Conservation (phyloP, 306 rosid species). For the Quillaja saponaria region DNA sequence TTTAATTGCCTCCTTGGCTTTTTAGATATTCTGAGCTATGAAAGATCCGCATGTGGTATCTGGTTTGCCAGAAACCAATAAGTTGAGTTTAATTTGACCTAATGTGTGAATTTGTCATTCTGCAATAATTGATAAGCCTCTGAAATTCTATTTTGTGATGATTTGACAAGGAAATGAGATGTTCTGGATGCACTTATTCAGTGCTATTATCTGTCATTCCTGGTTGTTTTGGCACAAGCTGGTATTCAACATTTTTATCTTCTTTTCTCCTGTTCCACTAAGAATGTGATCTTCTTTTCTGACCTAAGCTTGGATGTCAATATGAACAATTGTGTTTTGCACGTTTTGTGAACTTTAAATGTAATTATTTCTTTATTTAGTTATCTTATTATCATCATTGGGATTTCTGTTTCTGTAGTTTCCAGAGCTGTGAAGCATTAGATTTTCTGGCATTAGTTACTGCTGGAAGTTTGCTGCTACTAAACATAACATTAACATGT, state of each 20-base stretch:
- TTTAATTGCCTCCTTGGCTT: conserved; percentile 1
- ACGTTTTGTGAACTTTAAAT: not conserved
- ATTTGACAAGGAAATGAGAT: conserved; percentile 19
- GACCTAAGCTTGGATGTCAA: too few relatives aligned
- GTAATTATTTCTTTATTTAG: not conserved
- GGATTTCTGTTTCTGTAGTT: not conserved
- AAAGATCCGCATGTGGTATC: conserved; percentile 11
- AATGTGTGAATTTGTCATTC: too few relatives aligned
- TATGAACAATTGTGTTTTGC: not conserved
- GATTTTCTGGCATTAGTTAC: not conserved
- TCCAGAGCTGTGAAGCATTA: not conserved
- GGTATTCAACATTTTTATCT: conserved; percentile 9
- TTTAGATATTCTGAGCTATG: not conserved
- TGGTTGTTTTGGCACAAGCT: not conserved
- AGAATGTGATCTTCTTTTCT: too few relatives aligned
- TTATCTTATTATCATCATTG: conserved; percentile 2
- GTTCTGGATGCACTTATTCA: not conserved
- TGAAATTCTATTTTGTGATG: not conserved
- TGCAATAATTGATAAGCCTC: too few relatives aligned
- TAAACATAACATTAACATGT: too few relatives aligned
- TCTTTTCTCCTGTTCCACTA: not conserved
- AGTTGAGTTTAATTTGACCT: too few relatives aligned
- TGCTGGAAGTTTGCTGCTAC: not conserved
- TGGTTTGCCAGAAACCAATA: conserved; percentile 5
- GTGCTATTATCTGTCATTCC: too few relatives aligned